A percentile compares a stretch with the other conserved stretches of the same genome.
phyloP scores from a whole-genome alignment of 148 eudicot species.

The Heliosperma pusillum region DNA sequence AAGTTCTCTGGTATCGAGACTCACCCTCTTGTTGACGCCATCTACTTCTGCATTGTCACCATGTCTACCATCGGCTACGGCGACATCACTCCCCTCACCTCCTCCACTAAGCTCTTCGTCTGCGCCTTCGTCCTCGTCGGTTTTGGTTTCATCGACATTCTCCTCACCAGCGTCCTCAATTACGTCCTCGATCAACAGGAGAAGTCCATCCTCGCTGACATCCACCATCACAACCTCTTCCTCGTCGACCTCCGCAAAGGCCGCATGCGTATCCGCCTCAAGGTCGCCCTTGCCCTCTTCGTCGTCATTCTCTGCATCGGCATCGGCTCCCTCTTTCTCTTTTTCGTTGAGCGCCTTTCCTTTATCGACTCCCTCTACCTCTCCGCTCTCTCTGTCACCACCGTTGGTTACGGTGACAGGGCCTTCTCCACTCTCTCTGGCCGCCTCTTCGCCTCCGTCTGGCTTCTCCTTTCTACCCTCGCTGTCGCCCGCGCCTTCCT shows the following conservation, averaged over 20 bases:
- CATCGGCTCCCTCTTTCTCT: conserved; percentile 37
- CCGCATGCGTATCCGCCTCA: conserved; percentile 54
- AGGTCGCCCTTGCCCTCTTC: conserved; percentile 48
- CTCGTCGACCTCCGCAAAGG: conserved; percentile 47
- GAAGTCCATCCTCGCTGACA: conserved; percentile 34
- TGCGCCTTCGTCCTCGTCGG: conserved; percentile 55
- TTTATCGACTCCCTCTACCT: conserved; percentile 53
- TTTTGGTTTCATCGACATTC: conserved; percentile 59
- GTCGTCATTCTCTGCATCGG: conserved; percentile 48
- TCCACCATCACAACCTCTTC: conserved; percentile 10
- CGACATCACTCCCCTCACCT: conserved; percentile 50
- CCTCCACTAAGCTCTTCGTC: conserved; percentile 46
- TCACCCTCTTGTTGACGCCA: conserved; percentile 48
- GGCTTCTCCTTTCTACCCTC: conserved; percentile 59
- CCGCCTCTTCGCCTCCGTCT: conserved; percentile 52
- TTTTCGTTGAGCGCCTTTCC: conserved; percentile 34
- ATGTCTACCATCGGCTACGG: conserved; percentile 81
- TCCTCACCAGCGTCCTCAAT: conserved; percentile 48
- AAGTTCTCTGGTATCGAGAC: conserved; percentile 50
- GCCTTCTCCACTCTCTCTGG: conserved; percentile 50
- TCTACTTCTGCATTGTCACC: conserved; percentile 65
- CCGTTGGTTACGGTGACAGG: conserved; percentile 66
- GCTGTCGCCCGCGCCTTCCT: conserved; percentile 63
- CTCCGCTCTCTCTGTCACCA: conserved; percentile 61
- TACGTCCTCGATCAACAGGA: conserved; percentile 60